phyloP scores from a whole-genome alignment of 495 filamentous ascomycete species.

The Aspergillus sclerotiicarbonarius region DNA sequence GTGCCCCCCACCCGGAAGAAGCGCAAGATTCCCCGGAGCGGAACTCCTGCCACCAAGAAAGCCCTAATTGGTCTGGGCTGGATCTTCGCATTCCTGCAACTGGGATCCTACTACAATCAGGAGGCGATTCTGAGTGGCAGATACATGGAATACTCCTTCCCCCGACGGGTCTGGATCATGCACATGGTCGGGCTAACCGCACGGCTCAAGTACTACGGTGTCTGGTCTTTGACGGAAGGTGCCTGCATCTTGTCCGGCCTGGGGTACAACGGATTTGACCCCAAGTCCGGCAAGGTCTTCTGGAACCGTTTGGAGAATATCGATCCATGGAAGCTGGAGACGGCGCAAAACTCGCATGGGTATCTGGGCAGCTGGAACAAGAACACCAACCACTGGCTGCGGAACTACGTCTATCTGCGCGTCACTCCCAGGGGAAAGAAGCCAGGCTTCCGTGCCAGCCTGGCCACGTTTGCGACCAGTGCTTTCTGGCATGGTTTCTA shows the following conservation, averaged over 20 bases:
- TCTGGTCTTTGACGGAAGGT: constrained; percentile 90
- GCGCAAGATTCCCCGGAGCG: constrained; percentile 91
- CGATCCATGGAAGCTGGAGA: constrained; percentile 75
- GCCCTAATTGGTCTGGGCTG: constrained; percentile 67
- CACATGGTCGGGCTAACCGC: constrained; percentile 79
- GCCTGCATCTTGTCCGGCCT: constrained; percentile 92
- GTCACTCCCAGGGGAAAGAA: constrained; percentile 96
- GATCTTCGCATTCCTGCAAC: constrained; percentile 75
- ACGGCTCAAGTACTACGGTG: constrained; percentile 91
- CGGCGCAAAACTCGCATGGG: constrained; percentile 83
- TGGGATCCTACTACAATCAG: constrained; percentile 63
- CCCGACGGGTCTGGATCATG: constrained; percentile 69
- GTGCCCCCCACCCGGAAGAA: constrained; percentile 84
- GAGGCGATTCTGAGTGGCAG: constrained; percentile 57
- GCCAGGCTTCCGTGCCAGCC: constrained; percentile 88
- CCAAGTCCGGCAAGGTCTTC: constrained; percentile 72
- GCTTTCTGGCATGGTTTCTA: constrained; percentile 99
- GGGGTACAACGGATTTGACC: constrained; percentile 90
- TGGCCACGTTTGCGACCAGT: constrained; percentile 91
- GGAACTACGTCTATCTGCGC: constrained; percentile 92
- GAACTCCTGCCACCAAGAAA: constrained; percentile 80
- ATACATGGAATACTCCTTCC: constrained; percentile 65
- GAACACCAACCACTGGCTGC: constrained; percentile 96
- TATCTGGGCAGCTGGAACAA: constrained; percentile 96
- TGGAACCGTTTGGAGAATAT: constrained; percentile 92